These are phyloP conservation scores for Tolypocladium guangdongense DNA, from an alignment of 2,329 filamentous ascomycete species.

Conservation along the genomic window DNA sequence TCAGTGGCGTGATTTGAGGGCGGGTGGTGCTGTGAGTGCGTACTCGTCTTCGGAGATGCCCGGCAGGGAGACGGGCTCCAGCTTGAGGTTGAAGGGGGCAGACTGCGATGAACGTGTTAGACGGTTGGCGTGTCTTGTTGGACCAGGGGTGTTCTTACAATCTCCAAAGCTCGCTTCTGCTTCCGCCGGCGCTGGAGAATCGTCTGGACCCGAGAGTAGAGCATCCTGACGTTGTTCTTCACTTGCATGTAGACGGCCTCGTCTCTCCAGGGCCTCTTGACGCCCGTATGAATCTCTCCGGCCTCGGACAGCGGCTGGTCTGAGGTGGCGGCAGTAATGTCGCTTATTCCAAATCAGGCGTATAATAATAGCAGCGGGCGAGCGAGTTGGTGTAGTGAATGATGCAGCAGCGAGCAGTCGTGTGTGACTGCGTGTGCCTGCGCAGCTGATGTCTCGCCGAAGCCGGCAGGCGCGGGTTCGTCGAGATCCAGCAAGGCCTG, in stretches of 20 bases:
- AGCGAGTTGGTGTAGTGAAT: too few species aligned
- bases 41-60: slow-evolving; percentile 50
- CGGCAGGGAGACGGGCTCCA: slow-evolving; percentile 39
- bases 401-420: too few species aligned
- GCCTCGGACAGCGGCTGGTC: neutral
- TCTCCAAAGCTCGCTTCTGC: slow-evolving; percentile 30
- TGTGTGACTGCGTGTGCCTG: too few species aligned
- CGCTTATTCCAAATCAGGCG: neutral
- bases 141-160: slow-evolving; percentile 24
- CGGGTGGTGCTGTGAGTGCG: neutral
- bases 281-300: neutral
- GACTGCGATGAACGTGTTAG: slow-evolving; percentile 32
- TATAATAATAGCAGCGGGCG: too few species aligned
- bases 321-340: neutral
- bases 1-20: neutral
- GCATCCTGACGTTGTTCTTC: slow-evolving; percentile 30
- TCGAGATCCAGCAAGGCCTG: neutral
- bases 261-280: neutral
- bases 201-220: slow-evolving; percentile 33
- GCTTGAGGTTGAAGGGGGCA: slow-evolving; percentile 47
- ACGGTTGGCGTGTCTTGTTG: neutral
- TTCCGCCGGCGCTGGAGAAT: slow-evolving; percentile 31
- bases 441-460: neutral
- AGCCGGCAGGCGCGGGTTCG: neutral
- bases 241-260: slow-evolving; percentile 17